Evolutionary conservation across 352 stramenopile species (phyloP), one percentile per base, ranked within the genome.

Genomic region (Thalassiosira allenii): DNA sequence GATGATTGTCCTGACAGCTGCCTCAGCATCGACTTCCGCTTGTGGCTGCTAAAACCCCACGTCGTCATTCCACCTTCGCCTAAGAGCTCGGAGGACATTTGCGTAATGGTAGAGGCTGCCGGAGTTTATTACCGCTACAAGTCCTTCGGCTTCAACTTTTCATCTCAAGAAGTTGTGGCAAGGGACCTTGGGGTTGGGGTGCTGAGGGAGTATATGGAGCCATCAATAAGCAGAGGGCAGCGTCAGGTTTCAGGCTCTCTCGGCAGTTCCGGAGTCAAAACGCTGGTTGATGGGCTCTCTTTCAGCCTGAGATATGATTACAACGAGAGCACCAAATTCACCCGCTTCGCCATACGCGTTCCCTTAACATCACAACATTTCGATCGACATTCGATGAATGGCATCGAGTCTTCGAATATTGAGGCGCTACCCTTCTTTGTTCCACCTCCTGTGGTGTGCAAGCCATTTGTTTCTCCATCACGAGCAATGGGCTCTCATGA

Each of bases 71-170:
- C 81, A 52, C 76, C 82, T 54, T 56, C 52, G 64, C 17, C 56
- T 59, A 47, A 51, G 29, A 64, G 5, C 11, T 52, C 41, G 29
- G 17, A 71, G 17, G 63, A 66, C 3, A 53, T 74, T 6, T 86
- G 74, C 59, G 23, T 83, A 8, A 86, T 86, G 77, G 33, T 89
- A 2, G 77, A 86, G 63, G 59, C 71, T 37, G 79, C 53, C 27
- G 90, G 88, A 41, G 54, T 94, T 56, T 86, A 88, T 73, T 94
- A 92, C 78, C 77, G 86, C 34, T 91, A 86, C 57, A 91, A 84
- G 54, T 91, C 84, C 5, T 70, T 91, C 40, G 78, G 79, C 6
- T 20, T 62, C 9, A 44, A 74, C 63, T 90, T 88, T 56, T 89
- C 81, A 47, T 92, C 86, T 12, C 88, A 94, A 81, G 79, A 92